phyloP scores from a whole-genome alignment of 805 yeast species.

The Ogataea methylovora region DNA sequence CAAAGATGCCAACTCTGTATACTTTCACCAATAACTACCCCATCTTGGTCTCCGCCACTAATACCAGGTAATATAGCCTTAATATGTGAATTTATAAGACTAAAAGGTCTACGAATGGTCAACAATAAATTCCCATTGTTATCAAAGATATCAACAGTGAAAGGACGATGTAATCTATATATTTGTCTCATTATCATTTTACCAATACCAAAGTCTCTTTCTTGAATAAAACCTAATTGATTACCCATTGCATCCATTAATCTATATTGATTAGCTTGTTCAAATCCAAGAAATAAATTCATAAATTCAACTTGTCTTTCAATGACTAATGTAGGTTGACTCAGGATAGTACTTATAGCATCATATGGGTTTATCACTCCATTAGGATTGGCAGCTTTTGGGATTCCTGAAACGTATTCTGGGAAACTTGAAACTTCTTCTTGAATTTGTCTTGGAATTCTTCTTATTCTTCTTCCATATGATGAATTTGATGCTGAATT shows the following conservation, averaged over 20 bases:
- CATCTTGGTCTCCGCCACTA: constrained; percentile 30
- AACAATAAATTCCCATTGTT: constrained; percentile 50
- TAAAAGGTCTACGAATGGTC: constrained; percentile 75
- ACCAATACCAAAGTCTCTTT: constrained; percentile 64
- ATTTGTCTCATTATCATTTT: constrained; percentile 77
- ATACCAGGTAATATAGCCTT: constrained; percentile 57
- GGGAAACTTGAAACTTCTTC: no score
- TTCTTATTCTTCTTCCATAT: no score
- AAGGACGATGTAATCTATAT: constrained; percentile 81
- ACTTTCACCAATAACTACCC: constrained; percentile 67
- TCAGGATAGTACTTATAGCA: no score
- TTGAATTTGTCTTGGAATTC: no score
- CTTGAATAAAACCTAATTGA: constrained; percentile 73
- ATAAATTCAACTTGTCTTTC: constrained; percentile 85
- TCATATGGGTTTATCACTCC: no score
- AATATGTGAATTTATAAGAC: constrained; percentile 83
- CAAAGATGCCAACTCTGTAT: constrained; percentile 93
- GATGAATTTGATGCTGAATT: no score
- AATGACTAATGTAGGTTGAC: constrained; percentile 78
- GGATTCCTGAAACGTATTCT: no score
- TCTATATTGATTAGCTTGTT: constrained; percentile 78
- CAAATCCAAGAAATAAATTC: constrained; percentile 83
- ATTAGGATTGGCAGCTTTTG: no score
- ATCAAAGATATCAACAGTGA: constrained; percentile 65
- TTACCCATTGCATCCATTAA: constrained; percentile 69